These are phyloP conservation scores for Mycena maculata DNA, from an alignment of 768 basidiomycete species.

Conservation along the genomic window DNA sequence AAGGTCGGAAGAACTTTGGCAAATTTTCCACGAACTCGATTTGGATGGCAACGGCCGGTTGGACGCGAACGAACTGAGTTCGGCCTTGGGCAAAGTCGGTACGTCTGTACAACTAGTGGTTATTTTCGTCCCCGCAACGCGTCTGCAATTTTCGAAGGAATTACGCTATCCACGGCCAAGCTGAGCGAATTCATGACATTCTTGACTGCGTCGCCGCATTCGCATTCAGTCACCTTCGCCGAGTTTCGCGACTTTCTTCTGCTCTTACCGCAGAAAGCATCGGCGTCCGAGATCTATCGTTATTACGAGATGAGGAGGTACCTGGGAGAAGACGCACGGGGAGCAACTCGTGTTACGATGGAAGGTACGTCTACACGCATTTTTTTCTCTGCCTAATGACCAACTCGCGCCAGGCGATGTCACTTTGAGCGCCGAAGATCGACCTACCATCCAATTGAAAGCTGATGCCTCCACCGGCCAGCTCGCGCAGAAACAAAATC, in stretches of 20 bases:
- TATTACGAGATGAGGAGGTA: constrained; percentile 80
- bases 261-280: constrained; percentile 83
- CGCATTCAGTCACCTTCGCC: constrained; percentile 77
- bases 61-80: constrained; percentile 70
- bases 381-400: constrained; percentile 12
- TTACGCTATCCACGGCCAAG: constrained; percentile 74
- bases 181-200: constrained; percentile 84
- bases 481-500: constrained; percentile 55
- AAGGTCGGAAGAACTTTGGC: constrained; percentile 80
- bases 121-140: neutral
- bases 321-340: constrained; percentile 80
- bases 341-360: constrained; percentile 86
- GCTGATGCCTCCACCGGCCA: constrained; percentile 35
- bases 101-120: neutral
- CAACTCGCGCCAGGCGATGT: constrained; percentile 70
- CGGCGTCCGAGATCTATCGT: constrained; percentile 86
- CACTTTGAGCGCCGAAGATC: constrained; percentile 81
- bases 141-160: constrained; percentile 59
- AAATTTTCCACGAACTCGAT: constrained; percentile 90
- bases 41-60: constrained; percentile 88
- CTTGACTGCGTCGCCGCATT: constrained; percentile 78
- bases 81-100: constrained; percentile 50
- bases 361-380: constrained; percentile 69
- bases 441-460: constrained; percentile 53
- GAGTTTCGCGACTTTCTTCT: constrained; percentile 94